phyloP scores from a whole-genome alignment of 176 grass and related monocot species.

The Oryza brachyantha region DNA sequence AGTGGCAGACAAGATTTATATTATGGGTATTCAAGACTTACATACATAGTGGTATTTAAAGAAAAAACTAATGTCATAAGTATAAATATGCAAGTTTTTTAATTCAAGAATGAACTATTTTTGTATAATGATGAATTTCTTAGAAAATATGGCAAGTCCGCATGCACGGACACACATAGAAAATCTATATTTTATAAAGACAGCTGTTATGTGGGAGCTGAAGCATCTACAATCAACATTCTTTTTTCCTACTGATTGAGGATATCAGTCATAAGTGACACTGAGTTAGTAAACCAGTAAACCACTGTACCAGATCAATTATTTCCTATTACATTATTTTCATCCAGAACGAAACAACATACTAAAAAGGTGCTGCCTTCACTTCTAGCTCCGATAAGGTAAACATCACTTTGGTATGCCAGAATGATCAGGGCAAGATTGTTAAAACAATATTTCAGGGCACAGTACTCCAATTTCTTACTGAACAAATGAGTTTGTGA shows the following conservation, averaged over 20 bases:
- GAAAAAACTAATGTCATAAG: too few species aligned
- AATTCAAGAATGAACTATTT: too few species aligned
- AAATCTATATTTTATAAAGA: not conserved
- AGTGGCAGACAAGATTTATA: too few species aligned
- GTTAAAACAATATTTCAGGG: not conserved
- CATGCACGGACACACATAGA: not conserved
- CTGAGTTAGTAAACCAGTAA: too few species aligned
- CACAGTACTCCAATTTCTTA: too few species aligned
- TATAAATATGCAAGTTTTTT: too few species aligned
- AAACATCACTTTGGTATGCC: not conserved
- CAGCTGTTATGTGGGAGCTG: too few species aligned
- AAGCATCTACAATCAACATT: not conserved
- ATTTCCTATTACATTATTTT: conserved; percentile 10
- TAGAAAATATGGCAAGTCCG: not conserved
- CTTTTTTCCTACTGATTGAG: not conserved
- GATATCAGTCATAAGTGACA: not conserved
- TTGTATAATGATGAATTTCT: too few species aligned
- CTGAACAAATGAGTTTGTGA: not conserved
- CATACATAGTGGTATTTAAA: too few species aligned
- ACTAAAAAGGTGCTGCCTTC: not conserved
- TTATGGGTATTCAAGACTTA: too few species aligned
- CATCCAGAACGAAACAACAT: conserved; percentile 6
- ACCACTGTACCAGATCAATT: not conserved
- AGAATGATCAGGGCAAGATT: not conserved
- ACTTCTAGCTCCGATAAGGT: conserved; percentile 6